A percentile compares a stretch with the other conserved stretches of the same genome.
phyloP scores from a whole-genome alignment of 768 basidiomycete species.

The Leccinum barrowsii region DNA sequence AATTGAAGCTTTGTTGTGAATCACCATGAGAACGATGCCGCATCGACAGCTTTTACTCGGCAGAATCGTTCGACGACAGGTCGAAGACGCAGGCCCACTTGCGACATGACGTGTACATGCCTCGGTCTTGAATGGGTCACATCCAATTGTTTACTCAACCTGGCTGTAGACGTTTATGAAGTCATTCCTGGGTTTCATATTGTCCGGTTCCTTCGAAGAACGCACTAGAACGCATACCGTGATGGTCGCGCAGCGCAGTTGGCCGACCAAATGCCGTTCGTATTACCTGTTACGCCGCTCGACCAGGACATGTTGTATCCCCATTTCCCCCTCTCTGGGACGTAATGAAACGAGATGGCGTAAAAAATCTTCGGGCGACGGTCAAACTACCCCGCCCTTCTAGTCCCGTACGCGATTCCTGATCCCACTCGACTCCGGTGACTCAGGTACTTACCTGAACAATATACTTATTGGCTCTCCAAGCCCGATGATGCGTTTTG shows the following conservation, averaged over 20 bases:
- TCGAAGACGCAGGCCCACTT: not conserved
- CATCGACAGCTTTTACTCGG: not conserved
- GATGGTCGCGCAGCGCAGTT: not conserved
- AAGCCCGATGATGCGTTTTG: not conserved
- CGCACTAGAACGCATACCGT: not conserved
- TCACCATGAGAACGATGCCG: conserved; percentile 8
- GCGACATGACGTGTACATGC: not conserved
- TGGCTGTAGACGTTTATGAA: conserved; percentile 3
- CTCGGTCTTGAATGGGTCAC: not conserved
- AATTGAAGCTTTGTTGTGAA: not conserved
- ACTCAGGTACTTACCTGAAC: not conserved
- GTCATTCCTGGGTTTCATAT: not conserved
- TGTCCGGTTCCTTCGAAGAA: not conserved
- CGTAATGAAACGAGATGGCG: conserved; percentile 13
- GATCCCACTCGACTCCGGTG: not conserved
- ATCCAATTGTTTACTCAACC: not conserved
- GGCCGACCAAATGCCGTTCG: conserved; percentile 9
- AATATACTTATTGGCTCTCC: not conserved
- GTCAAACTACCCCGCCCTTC: not conserved
- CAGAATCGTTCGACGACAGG: conserved; percentile 1
- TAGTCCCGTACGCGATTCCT: conserved; percentile 5
- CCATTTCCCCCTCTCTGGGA: not conserved
- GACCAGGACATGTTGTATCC: not conserved
- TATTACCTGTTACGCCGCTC: conserved; percentile 4
- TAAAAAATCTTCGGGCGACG: not conserved